phyloP scores from a whole-genome alignment of 768 basidiomycete genomes.

The Xerocomus brunneocitrinus region DNA sequence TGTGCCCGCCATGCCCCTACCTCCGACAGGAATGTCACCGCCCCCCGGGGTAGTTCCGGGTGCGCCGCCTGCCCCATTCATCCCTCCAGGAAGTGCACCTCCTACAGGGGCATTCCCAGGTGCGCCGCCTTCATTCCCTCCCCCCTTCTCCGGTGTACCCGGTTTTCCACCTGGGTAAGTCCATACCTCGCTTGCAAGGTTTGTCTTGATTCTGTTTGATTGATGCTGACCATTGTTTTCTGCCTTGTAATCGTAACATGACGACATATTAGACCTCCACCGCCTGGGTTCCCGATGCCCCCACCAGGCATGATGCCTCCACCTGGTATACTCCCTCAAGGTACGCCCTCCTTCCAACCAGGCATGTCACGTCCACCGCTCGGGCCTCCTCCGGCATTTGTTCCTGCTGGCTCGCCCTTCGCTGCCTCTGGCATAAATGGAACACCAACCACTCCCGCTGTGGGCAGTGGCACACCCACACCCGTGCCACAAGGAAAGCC shows the following conservation, averaged over 20 bases:
- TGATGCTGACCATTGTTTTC: constrained; percentile 19
- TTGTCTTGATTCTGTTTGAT: constrained; percentile 12
- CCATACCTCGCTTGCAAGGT: constrained; percentile 7
- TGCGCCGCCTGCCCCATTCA: constrained; percentile 39
- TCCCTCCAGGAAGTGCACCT: constrained; percentile 34
- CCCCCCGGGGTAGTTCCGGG: constrained; percentile 41
- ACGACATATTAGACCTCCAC: constrained; percentile 37
- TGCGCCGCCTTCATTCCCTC: constrained; percentile 35
- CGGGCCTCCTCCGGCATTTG: constrained; percentile 35
- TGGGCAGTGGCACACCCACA: constrained; percentile 27
- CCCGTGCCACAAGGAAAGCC: constrained; percentile 3
- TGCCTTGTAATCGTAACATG: constrained; percentile 5
- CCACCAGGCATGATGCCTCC: constrained; percentile 38
- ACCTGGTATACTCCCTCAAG: constrained; percentile 36
- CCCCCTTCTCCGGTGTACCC: constrained; percentile 41
- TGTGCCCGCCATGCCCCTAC: constrained; percentile 25
- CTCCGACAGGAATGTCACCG: constrained; percentile 31
- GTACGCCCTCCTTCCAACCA: constrained; percentile 35
- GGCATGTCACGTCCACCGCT: constrained; percentile 34
- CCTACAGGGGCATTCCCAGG: constrained; percentile 38
- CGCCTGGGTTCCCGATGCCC: constrained; percentile 52
- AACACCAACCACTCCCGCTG: constrained; percentile 11
- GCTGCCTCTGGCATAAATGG: constrained; percentile 23
- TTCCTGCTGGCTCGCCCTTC: constrained; percentile 31
- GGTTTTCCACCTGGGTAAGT: constrained; percentile 58